A percentile compares a stretch with the other conserved stretches of the same genome.
These are phyloP conservation scores for Kentomonas sorsogonicus DNA, from an alignment of 208 protist species.

Conservation along the genomic window DNA sequence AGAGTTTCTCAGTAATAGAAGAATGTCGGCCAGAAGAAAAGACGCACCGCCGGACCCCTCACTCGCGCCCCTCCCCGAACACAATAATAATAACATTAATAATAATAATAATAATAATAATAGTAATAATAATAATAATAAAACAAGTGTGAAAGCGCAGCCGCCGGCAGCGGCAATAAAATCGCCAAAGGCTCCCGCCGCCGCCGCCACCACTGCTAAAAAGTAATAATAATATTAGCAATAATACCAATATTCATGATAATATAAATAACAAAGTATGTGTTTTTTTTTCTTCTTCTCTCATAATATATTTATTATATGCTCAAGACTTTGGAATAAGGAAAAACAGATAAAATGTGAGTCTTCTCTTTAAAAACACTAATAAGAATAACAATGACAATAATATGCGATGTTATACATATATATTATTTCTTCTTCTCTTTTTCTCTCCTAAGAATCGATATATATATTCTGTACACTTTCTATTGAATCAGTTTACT, in stretches of 20 bases:
- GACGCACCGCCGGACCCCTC: no score
- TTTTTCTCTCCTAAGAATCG: no score
- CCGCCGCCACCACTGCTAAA: neutral
- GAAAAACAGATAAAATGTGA: no score
- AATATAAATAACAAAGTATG: neutral
- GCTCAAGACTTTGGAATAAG: no score
- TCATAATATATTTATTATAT: no score
- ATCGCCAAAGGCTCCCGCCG: neutral
- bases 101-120: slow-evolving; percentile 7
- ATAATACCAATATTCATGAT: slow-evolving; percentile 4
- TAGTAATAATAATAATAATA: slow-evolving; percentile 12
- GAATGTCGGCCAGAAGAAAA: no score
- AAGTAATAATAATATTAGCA: slow-evolving; percentile 5
- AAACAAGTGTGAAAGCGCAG: neutral
- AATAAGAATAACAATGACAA: slow-evolving; percentile 3
- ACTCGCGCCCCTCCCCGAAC: neutral
- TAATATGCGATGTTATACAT: no score
- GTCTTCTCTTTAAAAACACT: slow-evolving; percentile 4
- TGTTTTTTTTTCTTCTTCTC: no score
- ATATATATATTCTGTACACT: no score
- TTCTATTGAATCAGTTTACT: no score
- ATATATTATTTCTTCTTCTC: no score
- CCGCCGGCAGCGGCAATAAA: neutral
- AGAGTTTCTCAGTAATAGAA: neutral
- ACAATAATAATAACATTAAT: slow-evolving; percentile 1